These are phyloP conservation scores for Talaromyces sp. DNA, from an alignment of 2,329 filamentous ascomycete genomes.

Conservation along the genomic window DNA sequence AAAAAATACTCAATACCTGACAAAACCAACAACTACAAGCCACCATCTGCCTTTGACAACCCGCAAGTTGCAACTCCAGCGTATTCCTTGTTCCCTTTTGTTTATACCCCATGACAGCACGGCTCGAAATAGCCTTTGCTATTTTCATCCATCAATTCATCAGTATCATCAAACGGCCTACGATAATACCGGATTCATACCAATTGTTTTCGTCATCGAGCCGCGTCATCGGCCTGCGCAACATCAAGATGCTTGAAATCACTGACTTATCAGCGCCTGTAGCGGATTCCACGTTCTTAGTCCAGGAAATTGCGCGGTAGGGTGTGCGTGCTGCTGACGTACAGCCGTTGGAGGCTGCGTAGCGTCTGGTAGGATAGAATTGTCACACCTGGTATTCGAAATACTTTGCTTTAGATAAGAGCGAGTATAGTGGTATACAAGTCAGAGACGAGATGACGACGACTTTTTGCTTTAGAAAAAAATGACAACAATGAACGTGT, in stretches of 20 bases:
- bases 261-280: not conserved
- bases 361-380: too few species aligned
- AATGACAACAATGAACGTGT: not conserved
- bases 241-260: not conserved
- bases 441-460: not conserved
- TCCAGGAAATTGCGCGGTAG: not conserved
- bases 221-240: constrained; percentile 7
- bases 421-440: not conserved
- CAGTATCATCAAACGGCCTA: not conserved
- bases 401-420: too few species aligned
- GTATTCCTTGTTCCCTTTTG: not conserved
- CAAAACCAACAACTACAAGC: not conserved
- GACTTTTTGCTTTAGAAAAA: not conserved
- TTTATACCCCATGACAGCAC: not conserved
- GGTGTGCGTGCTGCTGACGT: too few species aligned
- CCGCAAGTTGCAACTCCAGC: too few species aligned
- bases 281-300: not conserved
- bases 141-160: not conserved
- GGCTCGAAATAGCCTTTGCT: not conserved
- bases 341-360: too few species aligned
- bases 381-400: too few species aligned
- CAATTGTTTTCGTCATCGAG: constrained; percentile 3
- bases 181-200: not conserved
- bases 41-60: not conserved
- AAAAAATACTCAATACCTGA: not conserved